phyloP scores from a whole-genome alignment of 2,329 filamentous ascomycete species.

The Claviceps fusiformis region DNA sequence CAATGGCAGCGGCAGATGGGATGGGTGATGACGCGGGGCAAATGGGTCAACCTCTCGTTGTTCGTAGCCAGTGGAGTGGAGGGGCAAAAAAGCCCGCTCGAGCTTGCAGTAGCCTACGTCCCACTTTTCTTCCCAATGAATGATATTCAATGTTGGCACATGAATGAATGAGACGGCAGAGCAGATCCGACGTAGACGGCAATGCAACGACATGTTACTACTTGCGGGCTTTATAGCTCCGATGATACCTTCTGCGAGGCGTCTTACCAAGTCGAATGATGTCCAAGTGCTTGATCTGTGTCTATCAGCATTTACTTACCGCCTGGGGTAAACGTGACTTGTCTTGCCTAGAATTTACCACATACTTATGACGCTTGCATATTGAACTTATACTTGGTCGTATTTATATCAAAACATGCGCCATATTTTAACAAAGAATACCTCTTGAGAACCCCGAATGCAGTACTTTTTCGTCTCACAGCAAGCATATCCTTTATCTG shows the following conservation, averaged over 20 bases:
- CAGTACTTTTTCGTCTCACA: too few species aligned
- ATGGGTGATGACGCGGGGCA: background rate
- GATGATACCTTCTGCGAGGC: background rate
- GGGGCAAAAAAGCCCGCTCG: background rate
- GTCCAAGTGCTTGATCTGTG: background rate
- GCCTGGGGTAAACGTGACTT: background rate
- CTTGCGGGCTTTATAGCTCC: background rate
- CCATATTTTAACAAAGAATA: too few species aligned
- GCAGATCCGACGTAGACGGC: background rate
- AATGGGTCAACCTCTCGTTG: background rate
- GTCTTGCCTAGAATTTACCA: background rate
- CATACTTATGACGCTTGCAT: background rate
- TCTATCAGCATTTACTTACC: background rate
- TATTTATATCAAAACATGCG: too few species aligned
- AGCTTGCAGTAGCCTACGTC: background rate
- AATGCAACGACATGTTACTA: background rate
- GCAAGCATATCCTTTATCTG: too few species aligned
- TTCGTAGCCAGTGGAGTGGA: background rate
- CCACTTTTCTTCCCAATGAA: background rate
- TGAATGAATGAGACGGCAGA: background rate
- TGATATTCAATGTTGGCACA: too few species aligned
- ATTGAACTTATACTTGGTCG: background rate
- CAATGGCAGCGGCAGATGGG: background rate
- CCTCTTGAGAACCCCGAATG: too few species aligned
- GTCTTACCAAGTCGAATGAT: background rate